Evolutionary conservation across 176 grass and related monocot species (phyloP).

Genomic region (Olyra latifolia): DNA sequence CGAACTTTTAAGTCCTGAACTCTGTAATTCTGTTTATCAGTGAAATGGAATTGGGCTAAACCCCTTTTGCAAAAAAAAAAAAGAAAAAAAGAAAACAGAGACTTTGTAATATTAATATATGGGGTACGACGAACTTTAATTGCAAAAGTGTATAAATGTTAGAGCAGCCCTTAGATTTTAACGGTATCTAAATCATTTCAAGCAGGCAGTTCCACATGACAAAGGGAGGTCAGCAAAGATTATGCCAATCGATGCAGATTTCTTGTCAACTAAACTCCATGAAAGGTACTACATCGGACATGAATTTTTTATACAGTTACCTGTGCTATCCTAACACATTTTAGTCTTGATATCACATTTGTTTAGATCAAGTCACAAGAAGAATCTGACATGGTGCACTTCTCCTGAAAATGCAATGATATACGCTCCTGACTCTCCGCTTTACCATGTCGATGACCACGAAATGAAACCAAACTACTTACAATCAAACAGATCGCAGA

Average conservation of each 20-base stretch:
- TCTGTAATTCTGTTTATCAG: no score
- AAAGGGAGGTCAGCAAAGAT: slow-evolving; percentile 65
- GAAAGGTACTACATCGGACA: slow-evolving; percentile 60
- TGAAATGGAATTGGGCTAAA: no score
- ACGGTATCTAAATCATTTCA: slow-evolving; percentile 27
- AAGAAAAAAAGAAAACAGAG: neutral
- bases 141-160: neutral
- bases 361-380: slow-evolving; percentile 52
- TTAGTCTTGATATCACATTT: slow-evolving; percentile 15
- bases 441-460: slow-evolving; percentile 30
- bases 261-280: slow-evolving; percentile 58
- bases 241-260: slow-evolving; percentile 56
- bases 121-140: neutral
- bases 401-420: slow-evolving; percentile 57
- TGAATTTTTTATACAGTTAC: slow-evolving; percentile 2
- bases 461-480: slow-evolving; percentile 43
- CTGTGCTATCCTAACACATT: slow-evolving; percentile 15
- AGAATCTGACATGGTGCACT: slow-evolving; percentile 57
- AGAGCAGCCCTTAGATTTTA: neutral
- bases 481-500: slow-evolving; percentile 54
- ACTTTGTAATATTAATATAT: neutral
- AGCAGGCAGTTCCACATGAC: slow-evolving; percentile 40
- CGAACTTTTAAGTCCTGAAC: no score
- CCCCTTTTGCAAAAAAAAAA: no score
- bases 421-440: slow-evolving; percentile 60